These are phyloP conservation scores for Sporothrix brasiliensis DNA, from an alignment of 2,329 filamentous ascomycete genomes.

Conservation along the genomic window DNA sequence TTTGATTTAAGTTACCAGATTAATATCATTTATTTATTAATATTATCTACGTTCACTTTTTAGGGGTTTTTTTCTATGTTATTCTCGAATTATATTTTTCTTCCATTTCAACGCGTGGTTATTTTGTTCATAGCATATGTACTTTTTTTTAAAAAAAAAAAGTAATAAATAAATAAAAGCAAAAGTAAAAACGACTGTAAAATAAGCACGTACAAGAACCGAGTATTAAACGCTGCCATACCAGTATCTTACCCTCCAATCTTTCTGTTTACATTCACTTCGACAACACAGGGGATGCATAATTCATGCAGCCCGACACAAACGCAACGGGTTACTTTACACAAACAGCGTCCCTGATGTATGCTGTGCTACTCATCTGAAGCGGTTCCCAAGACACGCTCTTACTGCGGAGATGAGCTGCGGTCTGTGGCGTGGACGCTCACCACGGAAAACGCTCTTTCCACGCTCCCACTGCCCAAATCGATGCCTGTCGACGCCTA, in stretches of 20 bases:
- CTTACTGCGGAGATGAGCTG: constrained; percentile 10
- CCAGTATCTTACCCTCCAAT: background rate
- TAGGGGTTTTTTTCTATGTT: too few relatives aligned
- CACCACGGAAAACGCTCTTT: background rate
- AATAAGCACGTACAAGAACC: background rate
- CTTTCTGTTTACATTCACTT: background rate
- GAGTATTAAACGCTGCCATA: background rate
- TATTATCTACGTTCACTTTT: background rate
- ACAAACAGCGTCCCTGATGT: background rate
- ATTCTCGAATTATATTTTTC: background rate
- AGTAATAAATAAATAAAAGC: too few relatives aligned
- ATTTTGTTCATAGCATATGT: too few relatives aligned
- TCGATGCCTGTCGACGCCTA: background rate
- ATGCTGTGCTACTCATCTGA: background rate
- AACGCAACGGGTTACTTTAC: background rate
- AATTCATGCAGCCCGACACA: background rate
- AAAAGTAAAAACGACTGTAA: background rate
- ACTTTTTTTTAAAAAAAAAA: background rate
- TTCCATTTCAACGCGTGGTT: too few relatives aligned
- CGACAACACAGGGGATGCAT: background rate
- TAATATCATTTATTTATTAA: background rate
- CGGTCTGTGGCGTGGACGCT: background rate
- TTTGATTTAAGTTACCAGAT: too few relatives aligned
- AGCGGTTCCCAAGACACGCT: background rate
- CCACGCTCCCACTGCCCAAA: background rate